Evolutionary conservation across 345 rosid genomes (phyloP).

Genomic region (Noccaea caerulescens): DNA sequence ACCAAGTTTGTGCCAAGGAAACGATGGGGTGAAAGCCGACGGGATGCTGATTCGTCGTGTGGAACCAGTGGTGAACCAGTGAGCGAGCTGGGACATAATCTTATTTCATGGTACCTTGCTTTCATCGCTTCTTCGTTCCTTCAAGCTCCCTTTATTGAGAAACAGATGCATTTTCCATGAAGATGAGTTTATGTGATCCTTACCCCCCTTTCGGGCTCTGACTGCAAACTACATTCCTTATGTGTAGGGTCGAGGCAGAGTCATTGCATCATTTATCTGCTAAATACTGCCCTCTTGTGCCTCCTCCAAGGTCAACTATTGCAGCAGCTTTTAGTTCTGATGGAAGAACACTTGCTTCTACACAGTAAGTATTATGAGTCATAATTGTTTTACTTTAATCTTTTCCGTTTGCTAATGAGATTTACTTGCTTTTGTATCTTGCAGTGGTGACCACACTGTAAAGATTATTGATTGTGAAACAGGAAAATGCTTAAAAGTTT

Average conservation of each 20-base stretch:
- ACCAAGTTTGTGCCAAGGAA: constrained; percentile 58
- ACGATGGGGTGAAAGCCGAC: constrained; percentile 63
- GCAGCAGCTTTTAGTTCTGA: constrained; percentile 98
- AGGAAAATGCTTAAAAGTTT: constrained; percentile 89
- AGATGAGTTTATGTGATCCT: constrained; percentile 5
- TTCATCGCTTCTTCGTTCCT: constrained; percentile 9
- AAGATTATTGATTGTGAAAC: constrained; percentile 89
- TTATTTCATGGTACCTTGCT: constrained; percentile 70
- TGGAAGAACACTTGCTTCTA: constrained; percentile 88
- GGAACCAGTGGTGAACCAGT: constrained; percentile 48
- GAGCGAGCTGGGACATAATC: constrained; percentile 68
- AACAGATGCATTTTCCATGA: not conserved
- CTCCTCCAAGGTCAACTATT: constrained; percentile 98
- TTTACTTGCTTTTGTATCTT: constrained; percentile 27
- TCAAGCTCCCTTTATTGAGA: constrained; percentile 18
- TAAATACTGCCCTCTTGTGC: constrained; percentile 78
- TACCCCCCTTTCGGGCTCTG: not conserved
- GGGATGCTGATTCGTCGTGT: constrained; percentile 45
- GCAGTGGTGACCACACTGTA: constrained; percentile 96
- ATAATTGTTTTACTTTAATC: constrained; percentile 7
- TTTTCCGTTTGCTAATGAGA: constrained; percentile 30
- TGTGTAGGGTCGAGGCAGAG: constrained; percentile 81
- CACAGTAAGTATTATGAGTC: constrained; percentile 60
- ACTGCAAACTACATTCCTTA: constrained; percentile 6
- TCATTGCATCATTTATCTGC: constrained; percentile 82